Evolutionary conservation across 148 eudicot genomes (phyloP).

Genomic region (Chenopodium formosanum): DNA sequence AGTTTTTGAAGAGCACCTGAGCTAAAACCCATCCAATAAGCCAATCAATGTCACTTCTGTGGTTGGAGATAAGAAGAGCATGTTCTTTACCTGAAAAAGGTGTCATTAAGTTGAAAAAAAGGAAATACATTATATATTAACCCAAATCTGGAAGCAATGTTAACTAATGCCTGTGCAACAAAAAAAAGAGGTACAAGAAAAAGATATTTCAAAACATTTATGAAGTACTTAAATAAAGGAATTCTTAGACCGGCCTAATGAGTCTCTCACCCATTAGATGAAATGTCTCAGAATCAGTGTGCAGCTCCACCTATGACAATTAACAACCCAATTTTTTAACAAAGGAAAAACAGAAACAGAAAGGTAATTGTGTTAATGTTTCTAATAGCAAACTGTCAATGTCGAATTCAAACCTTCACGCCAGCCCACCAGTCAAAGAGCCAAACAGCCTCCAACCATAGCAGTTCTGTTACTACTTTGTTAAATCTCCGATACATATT

Average conservation of each 20-base stretch:
- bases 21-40: constrained; percentile 78
- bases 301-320: constrained; percentile 48
- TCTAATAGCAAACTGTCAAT: not conserved
- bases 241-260: not conserved
- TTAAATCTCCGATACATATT: constrained; percentile 59
- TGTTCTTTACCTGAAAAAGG: constrained; percentile 61
- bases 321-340: not conserved
- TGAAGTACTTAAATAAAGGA: not conserved
- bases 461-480: constrained; percentile 48
- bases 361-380: not conserved
- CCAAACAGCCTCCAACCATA: constrained; percentile 76
- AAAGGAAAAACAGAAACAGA: not conserved
- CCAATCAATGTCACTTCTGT: constrained; percentile 79
- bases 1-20: constrained; percentile 43
- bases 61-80: constrained; percentile 63
- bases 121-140: not conserved
- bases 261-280: constrained; percentile 49
- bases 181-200: not conserved
- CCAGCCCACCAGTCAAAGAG: constrained; percentile 90
- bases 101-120: constrained; percentile 5
- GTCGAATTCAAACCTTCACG: constrained; percentile 43
- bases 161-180: not conserved
- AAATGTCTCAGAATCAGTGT: constrained; percentile 49
- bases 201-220: not conserved
- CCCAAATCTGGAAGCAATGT: not conserved